Conservation (phyloP, 2,329 filamentous ascomycete genomes). For the Neurospora sp. region DNA sequence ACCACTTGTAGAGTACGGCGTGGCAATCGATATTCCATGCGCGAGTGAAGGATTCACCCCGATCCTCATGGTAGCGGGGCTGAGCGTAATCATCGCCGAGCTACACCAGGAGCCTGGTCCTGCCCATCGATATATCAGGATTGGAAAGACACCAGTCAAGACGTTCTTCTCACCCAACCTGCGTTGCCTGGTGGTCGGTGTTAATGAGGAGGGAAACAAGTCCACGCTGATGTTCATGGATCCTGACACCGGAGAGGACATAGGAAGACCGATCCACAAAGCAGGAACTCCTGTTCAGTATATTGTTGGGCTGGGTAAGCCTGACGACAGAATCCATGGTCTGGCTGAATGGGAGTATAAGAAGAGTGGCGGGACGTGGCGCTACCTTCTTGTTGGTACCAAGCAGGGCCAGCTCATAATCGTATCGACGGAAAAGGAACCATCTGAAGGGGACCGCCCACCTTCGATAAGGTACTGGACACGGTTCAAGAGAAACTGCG, state of each 20-base stretch:
- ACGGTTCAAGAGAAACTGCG: constrained; percentile 36
- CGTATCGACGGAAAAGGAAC: constrained; percentile 34
- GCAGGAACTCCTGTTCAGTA: constrained; percentile 32
- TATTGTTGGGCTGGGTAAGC: constrained; percentile 45
- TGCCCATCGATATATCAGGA: constrained; percentile 38
- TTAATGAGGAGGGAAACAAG: constrained; percentile 27
- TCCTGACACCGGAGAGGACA: constrained; percentile 39
- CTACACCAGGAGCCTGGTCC: constrained; percentile 34
- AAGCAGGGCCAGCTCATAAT: constrained; percentile 45
- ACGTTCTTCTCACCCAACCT: constrained; percentile 45
- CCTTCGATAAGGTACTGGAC: constrained; percentile 41
- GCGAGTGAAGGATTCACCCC: constrained; percentile 29
- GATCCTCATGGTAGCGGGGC: constrained; percentile 39
- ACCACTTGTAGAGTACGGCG: constrained; percentile 38
- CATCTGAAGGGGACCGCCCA: constrained; percentile 13
- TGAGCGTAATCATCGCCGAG: constrained; percentile 42
- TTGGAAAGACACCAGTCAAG: constrained; percentile 39
- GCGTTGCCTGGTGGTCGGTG: constrained; percentile 43
- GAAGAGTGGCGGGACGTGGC: constrained; percentile 47
- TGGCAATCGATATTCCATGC: constrained; percentile 31
- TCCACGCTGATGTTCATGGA: constrained; percentile 48
- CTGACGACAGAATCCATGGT: constrained; percentile 48
- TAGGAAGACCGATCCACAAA: constrained; percentile 37
- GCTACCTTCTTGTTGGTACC: constrained; percentile 52
- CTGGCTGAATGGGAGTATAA: constrained; percentile 55